A percentile compares a stretch with the other conserved stretches of the same genome.
phyloP scores from a whole-genome alignment of 2,329 filamentous ascomycete genomes.

The Neoascochyta sp. region DNA sequence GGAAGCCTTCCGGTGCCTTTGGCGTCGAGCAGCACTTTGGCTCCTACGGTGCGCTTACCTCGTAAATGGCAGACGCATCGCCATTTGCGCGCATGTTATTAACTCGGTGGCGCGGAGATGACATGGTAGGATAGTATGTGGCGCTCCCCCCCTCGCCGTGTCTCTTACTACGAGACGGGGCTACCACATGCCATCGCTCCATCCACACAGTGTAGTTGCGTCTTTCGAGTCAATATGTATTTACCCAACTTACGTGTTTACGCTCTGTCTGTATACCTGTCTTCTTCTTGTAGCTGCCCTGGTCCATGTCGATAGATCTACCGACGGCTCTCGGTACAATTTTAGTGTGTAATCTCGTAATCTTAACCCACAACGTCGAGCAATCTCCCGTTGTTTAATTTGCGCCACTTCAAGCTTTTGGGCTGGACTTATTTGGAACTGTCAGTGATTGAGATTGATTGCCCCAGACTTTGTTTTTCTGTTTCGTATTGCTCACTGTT shows the following conservation, averaged over 20 bases:
- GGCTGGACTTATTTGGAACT: no score
- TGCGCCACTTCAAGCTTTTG: no score
- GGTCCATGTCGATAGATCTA: conserved; percentile 4
- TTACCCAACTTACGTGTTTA: conserved; percentile 8
- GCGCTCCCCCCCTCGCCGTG: background rate
- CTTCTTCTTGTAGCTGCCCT: conserved; percentile 5
- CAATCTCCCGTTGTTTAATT: no score
- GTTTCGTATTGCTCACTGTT: no score
- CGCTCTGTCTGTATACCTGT: conserved; percentile 1
- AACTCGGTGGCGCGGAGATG: no score
- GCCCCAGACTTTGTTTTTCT: no score
- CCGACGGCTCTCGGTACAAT: conserved; percentile 6
- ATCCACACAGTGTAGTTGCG: conserved; percentile 1
- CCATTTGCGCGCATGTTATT: no score
- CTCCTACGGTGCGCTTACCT: conserved; percentile 22
- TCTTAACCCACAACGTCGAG: no score
- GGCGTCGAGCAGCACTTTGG: conserved; percentile 81
- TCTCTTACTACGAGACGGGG: background rate
- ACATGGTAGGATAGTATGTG: no score
- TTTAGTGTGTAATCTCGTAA: conserved; percentile 11
- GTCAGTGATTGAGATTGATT: no score
- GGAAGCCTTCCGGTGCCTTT: conserved; percentile 71
- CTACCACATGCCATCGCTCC: background rate
- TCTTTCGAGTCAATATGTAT: conserved; percentile 1
- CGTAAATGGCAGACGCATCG: no score